Base-by-base conservation (phyloP, 805 yeast genomes). In the Ogataea ganodermae region DNA sequence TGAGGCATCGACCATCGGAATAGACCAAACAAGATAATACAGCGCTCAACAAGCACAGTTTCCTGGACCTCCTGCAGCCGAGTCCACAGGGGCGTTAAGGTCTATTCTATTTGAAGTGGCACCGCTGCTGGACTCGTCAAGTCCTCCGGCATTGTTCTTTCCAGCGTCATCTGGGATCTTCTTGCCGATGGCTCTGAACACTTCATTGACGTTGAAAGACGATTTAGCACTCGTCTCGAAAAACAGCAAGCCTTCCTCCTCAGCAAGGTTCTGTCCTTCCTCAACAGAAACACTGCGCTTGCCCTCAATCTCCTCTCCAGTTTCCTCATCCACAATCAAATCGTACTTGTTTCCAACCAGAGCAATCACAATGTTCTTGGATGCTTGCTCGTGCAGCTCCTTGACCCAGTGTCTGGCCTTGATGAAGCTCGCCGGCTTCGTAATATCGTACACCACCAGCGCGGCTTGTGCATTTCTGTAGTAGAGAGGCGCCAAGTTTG, bases 401-500 rank as follows among this genome's bases (percentile, higher is more conserved):
- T 87, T 87, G 46, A 92, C 96, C 99, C 99, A 92, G 70, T 92
- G 97, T 60, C 97, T 86, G 6, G 98, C 98, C 68, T 92, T 90
- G 59, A 90, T 84, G 60, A 92, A 92, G 20, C 96, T 86, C 12
- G 96, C 94, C 2, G 97, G 96, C 63, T 90, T 90, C 32, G 98
- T 91, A 56, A 92, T 81, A 62, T 92, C 99, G 66, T 92, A 92
- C 8, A 92, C 99, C 12, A 94, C 96, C 52, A 92, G 73, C 0
- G 98, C 98, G 22, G 96, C 96, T 66, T 91, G 97, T 13, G 99
- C 97, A 62, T 94, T 92, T 65, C 99, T 80, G 72, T 92, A 92
- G 70, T 92, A 92, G 94, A 92, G 86, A 23, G 98, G 98, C 1
- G 98, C 97, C 61, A 92, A 77, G 21, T 92, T 84, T 13, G 97